phyloP scores from a whole-genome alignment of 441 rosid genomes.

The Mallotus repandus region DNA sequence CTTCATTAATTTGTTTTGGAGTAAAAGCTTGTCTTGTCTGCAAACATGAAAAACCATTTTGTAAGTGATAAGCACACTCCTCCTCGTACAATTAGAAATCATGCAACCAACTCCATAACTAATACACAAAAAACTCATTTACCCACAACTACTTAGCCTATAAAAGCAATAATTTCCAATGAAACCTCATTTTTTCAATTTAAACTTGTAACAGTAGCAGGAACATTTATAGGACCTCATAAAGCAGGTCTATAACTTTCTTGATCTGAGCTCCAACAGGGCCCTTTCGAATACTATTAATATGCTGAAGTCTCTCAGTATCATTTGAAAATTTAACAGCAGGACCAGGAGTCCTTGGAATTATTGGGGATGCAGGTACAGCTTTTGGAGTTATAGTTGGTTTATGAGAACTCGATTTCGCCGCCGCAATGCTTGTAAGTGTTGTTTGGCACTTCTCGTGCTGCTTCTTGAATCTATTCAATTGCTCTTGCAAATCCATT shows the following conservation, averaged over 20 bases:
- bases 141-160: too few relatives aligned
- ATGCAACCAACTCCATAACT: too few relatives aligned
- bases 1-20: constrained; percentile 80
- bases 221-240: constrained; percentile 37
- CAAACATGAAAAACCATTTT: constrained; percentile 20
- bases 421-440: constrained; percentile 52
- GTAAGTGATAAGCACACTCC: background rate
- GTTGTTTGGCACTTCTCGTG: constrained; percentile 68
- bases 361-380: constrained; percentile 32
- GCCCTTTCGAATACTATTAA: constrained; percentile 63
- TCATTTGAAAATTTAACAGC: constrained; percentile 74
- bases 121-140: too few relatives aligned
- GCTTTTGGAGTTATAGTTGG: constrained; percentile 32
- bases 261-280: constrained; percentile 92
- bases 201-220: too few relatives aligned
- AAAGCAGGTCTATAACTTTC: constrained; percentile 72
- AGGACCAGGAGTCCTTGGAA: constrained; percentile 43
- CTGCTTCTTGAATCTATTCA: constrained; percentile 67
- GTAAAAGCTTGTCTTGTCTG: constrained; percentile 71
- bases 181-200: too few relatives aligned
- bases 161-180: too few relatives aligned
- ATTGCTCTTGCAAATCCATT: constrained; percentile 60
- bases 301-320: constrained; percentile 71
- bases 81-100: too few relatives aligned
- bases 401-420: constrained; percentile 40